Percentiles rank a stretch among this genome's conserved stretches.
Evolutionary conservation across 805 yeast species (phyloP).

Genomic region (Sugiyamaella mastotermitis): DNA sequence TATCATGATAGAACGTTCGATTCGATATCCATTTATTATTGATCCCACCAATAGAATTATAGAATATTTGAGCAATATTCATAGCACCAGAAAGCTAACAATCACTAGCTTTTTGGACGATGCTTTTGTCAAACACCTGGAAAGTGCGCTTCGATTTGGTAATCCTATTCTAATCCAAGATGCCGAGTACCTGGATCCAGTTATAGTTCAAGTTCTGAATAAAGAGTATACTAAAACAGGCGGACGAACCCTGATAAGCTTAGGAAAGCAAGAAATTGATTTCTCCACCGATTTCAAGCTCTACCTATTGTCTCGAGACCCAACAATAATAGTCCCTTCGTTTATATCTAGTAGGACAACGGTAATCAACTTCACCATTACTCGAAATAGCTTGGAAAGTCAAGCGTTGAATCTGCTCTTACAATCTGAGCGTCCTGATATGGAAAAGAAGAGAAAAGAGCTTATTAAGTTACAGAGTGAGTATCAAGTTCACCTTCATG

Average conservation of each 20-base stretch:
- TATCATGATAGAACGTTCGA: constrained; percentile 39
- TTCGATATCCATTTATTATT: constrained; percentile 51
- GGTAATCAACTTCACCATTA: constrained; percentile 65
- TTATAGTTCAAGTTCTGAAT: constrained; percentile 55
- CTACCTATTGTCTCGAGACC: constrained; percentile 55
- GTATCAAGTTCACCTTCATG: constrained; percentile 47
- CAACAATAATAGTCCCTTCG: constrained; percentile 40
- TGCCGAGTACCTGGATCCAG: constrained; percentile 76
- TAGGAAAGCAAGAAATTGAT: constrained; percentile 64
- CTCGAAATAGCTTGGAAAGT: constrained; percentile 57
- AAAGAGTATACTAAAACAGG: constrained; percentile 60
- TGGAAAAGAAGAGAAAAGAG: constrained; percentile 52
- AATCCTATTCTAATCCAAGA: constrained; percentile 66
- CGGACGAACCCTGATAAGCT: constrained; percentile 54
- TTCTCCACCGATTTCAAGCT: constrained; percentile 54
- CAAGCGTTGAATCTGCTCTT: constrained; percentile 57
- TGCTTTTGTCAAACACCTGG: constrained; percentile 60
- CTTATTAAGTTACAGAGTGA: constrained; percentile 52
- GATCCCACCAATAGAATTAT: constrained; percentile 60
- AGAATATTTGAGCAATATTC: constrained; percentile 34
- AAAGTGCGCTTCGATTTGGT: constrained; percentile 81
- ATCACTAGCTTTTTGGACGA: constrained; percentile 68
- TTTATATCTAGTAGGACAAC: constrained; percentile 59
- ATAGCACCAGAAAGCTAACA: constrained; percentile 31
- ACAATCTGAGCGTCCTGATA: constrained; percentile 53